phyloP scores from a whole-genome alignment of 768 basidiomycete species.

The Pleurotus pulmonarius region DNA sequence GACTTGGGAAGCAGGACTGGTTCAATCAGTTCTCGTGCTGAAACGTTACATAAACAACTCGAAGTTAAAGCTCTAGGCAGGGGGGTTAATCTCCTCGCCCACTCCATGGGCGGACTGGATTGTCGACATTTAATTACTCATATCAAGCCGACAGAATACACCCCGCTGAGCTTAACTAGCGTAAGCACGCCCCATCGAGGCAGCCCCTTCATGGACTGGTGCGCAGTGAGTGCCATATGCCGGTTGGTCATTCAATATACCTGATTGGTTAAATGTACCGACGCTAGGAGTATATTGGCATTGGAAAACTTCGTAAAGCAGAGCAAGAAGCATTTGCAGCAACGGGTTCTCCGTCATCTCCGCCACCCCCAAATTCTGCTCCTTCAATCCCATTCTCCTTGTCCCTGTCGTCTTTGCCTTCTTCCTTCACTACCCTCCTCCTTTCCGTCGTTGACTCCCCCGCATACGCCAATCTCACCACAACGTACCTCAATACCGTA shows the following conservation, averaged over 20 bases:
- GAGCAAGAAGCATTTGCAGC: conserved; percentile 19
- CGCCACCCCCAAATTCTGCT: not conserved
- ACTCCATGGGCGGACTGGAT: conserved; percentile 98
- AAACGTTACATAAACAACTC: conserved; percentile 71
- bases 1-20: conserved; percentile 63
- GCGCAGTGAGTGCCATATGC: conserved; percentile 53
- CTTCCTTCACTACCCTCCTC: conserved; percentile 83
- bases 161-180: conserved; percentile 82
- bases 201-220: conserved; percentile 99
- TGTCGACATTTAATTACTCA: conserved; percentile 90
- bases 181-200: conserved; percentile 94
- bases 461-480: conserved; percentile 92
- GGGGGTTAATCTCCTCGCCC: conserved; percentile 90
- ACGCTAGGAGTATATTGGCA: conserved; percentile 80
- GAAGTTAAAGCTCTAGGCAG: conserved; percentile 62
- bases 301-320: conserved; percentile 61
- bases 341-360: conserved; percentile 6
- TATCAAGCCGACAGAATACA: conserved; percentile 77
- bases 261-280: conserved; percentile 6
- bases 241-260: not conserved
- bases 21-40: conserved; percentile 78
- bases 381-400: conserved; percentile 24
- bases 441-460: conserved; percentile 92
- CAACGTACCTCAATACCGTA: conserved; percentile 68
- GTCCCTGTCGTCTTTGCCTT: conserved; percentile 65